phyloP scores from a whole-genome alignment of 257 asterid species.

The Capsicum chinense region DNA sequence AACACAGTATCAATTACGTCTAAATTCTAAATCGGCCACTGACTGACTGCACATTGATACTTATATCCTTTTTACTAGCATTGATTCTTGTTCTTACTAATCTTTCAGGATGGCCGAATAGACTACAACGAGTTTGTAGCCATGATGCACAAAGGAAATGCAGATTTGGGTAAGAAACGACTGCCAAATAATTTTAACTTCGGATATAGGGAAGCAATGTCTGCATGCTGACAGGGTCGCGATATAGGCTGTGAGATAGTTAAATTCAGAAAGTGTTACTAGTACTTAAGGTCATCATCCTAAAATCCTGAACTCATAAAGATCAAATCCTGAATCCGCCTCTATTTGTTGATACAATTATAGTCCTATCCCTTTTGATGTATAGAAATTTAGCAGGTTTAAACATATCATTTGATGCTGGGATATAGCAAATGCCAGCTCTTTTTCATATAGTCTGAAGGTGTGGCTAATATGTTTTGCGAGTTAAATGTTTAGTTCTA shows the following conservation, averaged over 20 bases:
- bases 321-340: neutral
- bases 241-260: neutral
- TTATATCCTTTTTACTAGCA: neutral
- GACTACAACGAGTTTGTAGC: constrained; percentile 61
- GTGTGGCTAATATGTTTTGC: neutral
- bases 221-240: constrained; percentile 27
- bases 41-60: neutral
- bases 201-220: constrained; percentile 36
- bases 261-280: neutral
- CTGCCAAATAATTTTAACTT: constrained; percentile 30
- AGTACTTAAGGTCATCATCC: neutral
- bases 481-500: constrained; percentile 7
- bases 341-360: neutral
- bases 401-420: constrained; percentile 17
- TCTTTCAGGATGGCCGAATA: constrained; percentile 53
- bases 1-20: neutral
- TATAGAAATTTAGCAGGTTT: constrained; percentile 2
- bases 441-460: neutral
- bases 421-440: constrained; percentile 5
- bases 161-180: constrained; percentile 46
- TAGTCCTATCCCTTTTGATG: neutral
- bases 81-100: neutral
- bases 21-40: neutral
- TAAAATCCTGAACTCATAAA: neutral
- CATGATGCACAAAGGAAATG: constrained; percentile 56